Base-by-base conservation (phyloP, 768 basidiomycete genomes). In the Aureoboletus auriporus region DNA sequence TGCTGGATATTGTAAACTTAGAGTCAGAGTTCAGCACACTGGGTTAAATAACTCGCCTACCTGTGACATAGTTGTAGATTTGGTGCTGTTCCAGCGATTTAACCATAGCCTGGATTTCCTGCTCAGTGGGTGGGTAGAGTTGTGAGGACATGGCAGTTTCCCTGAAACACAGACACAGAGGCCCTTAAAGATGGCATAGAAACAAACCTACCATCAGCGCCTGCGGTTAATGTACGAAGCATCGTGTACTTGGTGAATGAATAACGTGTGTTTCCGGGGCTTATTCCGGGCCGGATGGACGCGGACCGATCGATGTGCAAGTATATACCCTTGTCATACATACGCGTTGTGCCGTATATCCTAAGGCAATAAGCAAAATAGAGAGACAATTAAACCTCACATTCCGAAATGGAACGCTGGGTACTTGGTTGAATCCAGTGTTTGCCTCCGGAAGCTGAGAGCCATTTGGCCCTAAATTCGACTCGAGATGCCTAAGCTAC, bases 61-160 rank as follows among this genome's bases (percentile, higher is more conserved):
- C 27, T 38, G 46, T 61, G 26, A 45, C 42, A 42, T 61, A 50
- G 41, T 61, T 60, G 8, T 36, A 50, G 27, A 50, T 30, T 6
- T 50, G 59, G 7, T 55, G 34, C 38, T 61, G 59, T 31, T 14
- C 39, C 46, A 61, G 35, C 9, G 10, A 28, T 11, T 42, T 9
- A 17, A 58, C 40, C 29, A 48, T 27, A 1, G 1, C 44, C 13
- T 36, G 43, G 3, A 38, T 20, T 23, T 55, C 52, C 23, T 50
- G 47, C n/a, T 44, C 50, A 5, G 26, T 35, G 17, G 47, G 16
- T 7, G 46, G 34, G 27, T 23, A 3, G 13, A 34, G 14, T 44
- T 35, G 52, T 7, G 49, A 49, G 37, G 52, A 46, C 56, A 60
- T 61, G 31, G 41, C 27, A 10, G 8, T 29, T 14, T 11, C n/a